Percentiles rank a stretch among this genome's conserved stretches.
Evolutionary conservation across 2,329 filamentous ascomycete species (phyloP).

Genomic region (Paraconiothyrium brasiliense): DNA sequence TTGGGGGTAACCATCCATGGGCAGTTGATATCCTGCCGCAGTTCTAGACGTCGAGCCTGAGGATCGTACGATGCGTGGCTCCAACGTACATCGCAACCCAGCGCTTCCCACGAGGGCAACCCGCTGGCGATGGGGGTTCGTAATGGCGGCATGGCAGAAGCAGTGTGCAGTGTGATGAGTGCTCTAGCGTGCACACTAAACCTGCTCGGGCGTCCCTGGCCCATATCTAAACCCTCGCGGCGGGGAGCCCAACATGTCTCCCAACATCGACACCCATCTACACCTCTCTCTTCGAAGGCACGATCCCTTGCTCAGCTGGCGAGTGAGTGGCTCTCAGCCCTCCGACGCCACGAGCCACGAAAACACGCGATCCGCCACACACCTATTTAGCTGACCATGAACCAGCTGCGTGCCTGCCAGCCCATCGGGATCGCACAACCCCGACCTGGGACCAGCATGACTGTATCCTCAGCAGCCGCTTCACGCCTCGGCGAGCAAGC

Average conservation of each 20-base stretch:
- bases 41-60: background rate
- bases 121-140: background rate
- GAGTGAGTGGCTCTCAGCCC: background rate
- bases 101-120: background rate
- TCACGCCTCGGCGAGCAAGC: background rate
- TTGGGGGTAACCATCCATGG: background rate
- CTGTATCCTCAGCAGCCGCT: background rate
- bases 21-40: background rate
- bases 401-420: background rate
- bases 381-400: background rate
- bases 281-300: background rate
- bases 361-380: background rate
- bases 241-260: background rate
- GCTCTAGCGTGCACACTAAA: background rate
- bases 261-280: background rate
- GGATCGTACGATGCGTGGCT: conserved; percentile 6
- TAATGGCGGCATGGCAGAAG: background rate
- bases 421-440: background rate
- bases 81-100: background rate
- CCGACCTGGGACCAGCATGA: background rate
- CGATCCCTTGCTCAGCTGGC: background rate
- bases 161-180: background rate
- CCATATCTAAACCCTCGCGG: background rate
- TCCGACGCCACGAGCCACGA: background rate
- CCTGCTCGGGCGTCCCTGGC: background rate